Base-by-base conservation (phyloP, 805 yeast species). In the Brettanomyces bruxellensis region DNA sequence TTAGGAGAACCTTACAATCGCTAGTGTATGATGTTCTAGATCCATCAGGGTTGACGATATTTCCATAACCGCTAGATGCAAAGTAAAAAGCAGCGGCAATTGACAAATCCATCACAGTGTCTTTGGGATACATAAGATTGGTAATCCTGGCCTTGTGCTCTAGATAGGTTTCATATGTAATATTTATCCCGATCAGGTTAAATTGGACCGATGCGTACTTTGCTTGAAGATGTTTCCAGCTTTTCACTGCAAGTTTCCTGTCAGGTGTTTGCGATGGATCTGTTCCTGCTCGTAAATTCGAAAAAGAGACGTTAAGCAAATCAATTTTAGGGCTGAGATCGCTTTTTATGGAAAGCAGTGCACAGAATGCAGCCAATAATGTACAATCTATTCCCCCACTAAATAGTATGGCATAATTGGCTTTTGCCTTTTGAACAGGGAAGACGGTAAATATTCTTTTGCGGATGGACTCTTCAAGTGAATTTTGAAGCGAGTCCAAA, bases 341-440 rank as follows among this genome's bases (percentile, higher is more conserved):
- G 38, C 18, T 24, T 5, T 3, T 47, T 45, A 46, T 34, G 18
- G 60, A 67, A 52, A 47, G 60, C 50, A 47, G 65, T 4, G 62
- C 76, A 41, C 71, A 64, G 3, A 83, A 43, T 0, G 80, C 77
- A 0, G 95, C 89, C 24, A 93, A 57, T 0, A 91, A 64, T 0
- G 97, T 83, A 61, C 99, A 93, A 58, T 93, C 99, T 4, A 93
- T 68, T 0, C 99, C 99, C 2, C 99, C 99, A 40, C 96, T 87
- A 58, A 90, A 93, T 32, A 93, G 64, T 0, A 93, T 68, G 0
- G 85, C 84, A 39, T 81, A 63, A 5, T 63, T 61, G 1, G 68
- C 60, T 39, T 61, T 61, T 0, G 60, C 51, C 9, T 61, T 50
- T 47, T 72, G 75, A 3, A 75, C 46, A 2, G 93, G 90, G 48